Conservation (phyloP, 495 filamentous ascomycete genomes). For the Xylaria scruposa region DNA sequence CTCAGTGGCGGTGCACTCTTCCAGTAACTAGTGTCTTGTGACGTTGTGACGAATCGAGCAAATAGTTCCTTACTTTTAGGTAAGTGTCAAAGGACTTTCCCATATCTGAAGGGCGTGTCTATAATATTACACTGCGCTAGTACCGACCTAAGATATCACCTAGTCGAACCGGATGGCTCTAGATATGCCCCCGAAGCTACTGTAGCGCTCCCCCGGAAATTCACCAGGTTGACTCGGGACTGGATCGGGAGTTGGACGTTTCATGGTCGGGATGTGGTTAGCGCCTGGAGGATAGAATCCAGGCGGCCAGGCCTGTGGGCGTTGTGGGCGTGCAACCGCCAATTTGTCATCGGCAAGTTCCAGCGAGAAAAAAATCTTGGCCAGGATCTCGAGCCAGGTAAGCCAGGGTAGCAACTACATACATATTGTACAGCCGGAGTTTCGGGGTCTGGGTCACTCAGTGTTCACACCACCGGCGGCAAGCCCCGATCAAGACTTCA, state of each 20-base stretch:
- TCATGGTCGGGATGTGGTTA: constrained; percentile 16
- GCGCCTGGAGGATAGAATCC: not conserved
- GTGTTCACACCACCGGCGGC: constrained; percentile 21
- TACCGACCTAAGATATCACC: not conserved
- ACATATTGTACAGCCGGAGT: constrained; percentile 6
- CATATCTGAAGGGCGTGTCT: not conserved
- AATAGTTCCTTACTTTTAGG: not conserved
- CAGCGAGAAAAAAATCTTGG: not conserved
- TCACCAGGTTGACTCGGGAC: constrained; percentile 13
- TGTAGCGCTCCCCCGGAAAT: constrained; percentile 6
- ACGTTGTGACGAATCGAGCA: not conserved
- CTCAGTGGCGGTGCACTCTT: not conserved
- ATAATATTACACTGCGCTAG: not conserved
- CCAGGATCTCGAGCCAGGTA: not conserved
- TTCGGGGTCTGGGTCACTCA: constrained; percentile 8
- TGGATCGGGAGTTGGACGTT: constrained; percentile 14
- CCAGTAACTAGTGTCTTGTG: not conserved
- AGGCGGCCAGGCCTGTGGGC: not conserved
- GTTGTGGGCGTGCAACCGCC: not conserved
- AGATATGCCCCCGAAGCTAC: constrained; percentile 5
- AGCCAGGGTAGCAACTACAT: constrained; percentile 5
- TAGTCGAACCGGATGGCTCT: constrained; percentile 8
- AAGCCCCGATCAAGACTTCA: constrained; percentile 17
- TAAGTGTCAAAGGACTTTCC: not conserved
- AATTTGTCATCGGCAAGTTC: constrained; percentile 28